Base-by-base conservation (phyloP, 768 basidiomycete species). In the Gloeopeniophorella convolvens region DNA sequence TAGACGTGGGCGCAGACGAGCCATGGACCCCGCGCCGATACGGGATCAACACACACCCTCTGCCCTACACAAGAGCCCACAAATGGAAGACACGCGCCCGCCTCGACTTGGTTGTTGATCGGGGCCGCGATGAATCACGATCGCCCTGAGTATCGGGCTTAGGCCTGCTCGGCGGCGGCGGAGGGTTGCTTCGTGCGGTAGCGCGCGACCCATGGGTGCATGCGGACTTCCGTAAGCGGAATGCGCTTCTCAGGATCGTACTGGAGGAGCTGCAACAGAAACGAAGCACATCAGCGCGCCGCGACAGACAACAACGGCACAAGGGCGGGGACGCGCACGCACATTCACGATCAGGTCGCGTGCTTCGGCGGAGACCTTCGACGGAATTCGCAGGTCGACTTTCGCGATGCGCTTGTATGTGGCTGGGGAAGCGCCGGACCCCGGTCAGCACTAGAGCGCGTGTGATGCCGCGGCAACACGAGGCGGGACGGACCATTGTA, bases 391-490 rank as follows among this genome's bases (percentile, higher is more conserved):
- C 18, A 95, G 76, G 62, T 96, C 88, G n/a, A 94, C 89, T 54
- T 75, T 81, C 20, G 85, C 80, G 53, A 98, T 98, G 8, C 92
- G 80, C 46, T 82, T 79, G 65, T 96, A 95, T 0, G 95, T 97
- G 33, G 89, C 94, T 88, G 50, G 13, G 36, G 20, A 26, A 44
- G 33, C 59, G 35, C 51, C 52, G 54, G 34, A 58, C 56, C 23
- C 44, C 50, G 12, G 20, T 32, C 39, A 44, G 42, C 36, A 27
- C 31, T 24, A 45, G 54, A 28, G 53, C 52, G 52, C 52, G 24
- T 26, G 11, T 5, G 11, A 3, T n/a, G 21, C 24, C 31, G 20
- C 30, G 5, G 49, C 5, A 28, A 41, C 5, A 28, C n/a, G 18
- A 11, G 54, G 43, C 20, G 26, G 18, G 27, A 63, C 82, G 48